Conservation (phyloP, 1,139 yeast species). For the Geotrichum phurueaensis region DNA sequence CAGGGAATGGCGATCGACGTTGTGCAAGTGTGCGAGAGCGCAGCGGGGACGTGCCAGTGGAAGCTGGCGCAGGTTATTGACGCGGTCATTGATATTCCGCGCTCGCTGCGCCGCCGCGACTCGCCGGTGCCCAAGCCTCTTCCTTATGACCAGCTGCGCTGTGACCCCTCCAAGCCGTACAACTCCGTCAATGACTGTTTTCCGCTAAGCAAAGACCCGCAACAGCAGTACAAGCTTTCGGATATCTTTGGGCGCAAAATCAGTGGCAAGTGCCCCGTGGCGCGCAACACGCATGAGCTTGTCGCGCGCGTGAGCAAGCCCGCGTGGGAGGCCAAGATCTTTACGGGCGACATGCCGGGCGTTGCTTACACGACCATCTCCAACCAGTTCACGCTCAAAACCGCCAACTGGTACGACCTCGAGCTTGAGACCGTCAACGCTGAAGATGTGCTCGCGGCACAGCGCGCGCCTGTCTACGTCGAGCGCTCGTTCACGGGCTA, state of each 20-base stretch:
- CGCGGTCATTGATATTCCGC: constrained; percentile 65
- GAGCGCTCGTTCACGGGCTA: constrained; percentile 88
- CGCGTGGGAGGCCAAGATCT: constrained; percentile 25
- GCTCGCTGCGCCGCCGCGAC: constrained; percentile 54
- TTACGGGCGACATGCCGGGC: constrained; percentile 13
- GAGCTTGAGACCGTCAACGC: constrained; percentile 37
- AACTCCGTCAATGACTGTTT: constrained; percentile 66
- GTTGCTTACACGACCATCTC: constrained; percentile 10
- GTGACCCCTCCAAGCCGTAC: constrained; percentile 57
- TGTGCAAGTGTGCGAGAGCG: constrained; percentile 47
- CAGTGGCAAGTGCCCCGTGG: constrained; percentile 56
- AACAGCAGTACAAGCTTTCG: constrained; percentile 49
- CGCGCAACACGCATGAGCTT: constrained; percentile 26
- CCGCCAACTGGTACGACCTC: constrained; percentile 37
- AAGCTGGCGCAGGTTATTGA: constrained; percentile 66
- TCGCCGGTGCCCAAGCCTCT: constrained; percentile 79
- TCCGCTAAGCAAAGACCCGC: constrained; percentile 56
- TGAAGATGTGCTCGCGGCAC: constrained; percentile 29
- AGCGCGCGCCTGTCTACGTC: constrained; percentile 60
- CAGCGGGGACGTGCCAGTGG: constrained; percentile 41
- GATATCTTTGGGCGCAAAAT: constrained; percentile 66
- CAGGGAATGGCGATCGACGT: constrained; percentile 88
- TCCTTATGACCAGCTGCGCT: constrained; percentile 59
- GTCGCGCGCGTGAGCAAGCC: constrained; percentile 27
- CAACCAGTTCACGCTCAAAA: constrained; percentile 20